Base-by-base conservation (phyloP, 2,329 filamentous ascomycete genomes). In the Moelleriella libera region DNA sequence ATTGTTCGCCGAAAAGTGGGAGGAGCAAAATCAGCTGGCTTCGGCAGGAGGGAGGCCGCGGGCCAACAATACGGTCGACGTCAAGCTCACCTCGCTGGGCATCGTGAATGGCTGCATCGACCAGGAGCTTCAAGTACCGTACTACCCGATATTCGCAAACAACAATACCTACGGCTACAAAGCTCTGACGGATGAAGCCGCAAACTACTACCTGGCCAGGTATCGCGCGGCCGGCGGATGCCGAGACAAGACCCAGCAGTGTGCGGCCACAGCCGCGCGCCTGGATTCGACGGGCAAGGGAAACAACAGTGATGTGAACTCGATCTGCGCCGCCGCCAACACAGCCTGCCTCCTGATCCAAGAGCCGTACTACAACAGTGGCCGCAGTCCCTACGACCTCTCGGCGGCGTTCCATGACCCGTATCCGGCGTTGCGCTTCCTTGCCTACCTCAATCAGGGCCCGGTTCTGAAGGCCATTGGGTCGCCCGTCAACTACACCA, bases 51-150 rank as follows among this genome's bases (percentile, higher is more conserved):
- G 78, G 3, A 60, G 68, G 2, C 49, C 76, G 1, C 60, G 71
- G 7, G 61, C 58, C 14, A 72, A 73, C 50, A 67, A 63, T 37
- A 80, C 76, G 2, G 62, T 82, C 9, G 71, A 77, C 31, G 75
- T 85, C 45, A 72, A 75, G 47, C 67, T 88, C 7, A 67, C 66
- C 11, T 76, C 82, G 0, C 62, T 88, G 0, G 82, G 83, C 28
- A 83, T 88, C 49, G 68, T 86, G 49, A 85, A 88, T 59, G 83
- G 82, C 10, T 77, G 82, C 52, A 67, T 88, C 37, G 85, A 88
- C 56, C 70, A 75, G 53, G 59, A 78, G 31, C 68, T 79, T 1
- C 80, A 87, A 62, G 67, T 68, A 4, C 72, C 75, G 3, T 75
- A 64, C 54, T 79, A 76, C 52, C 71, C 77, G 1, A 57, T 62